Evolutionary conservation across 2,329 filamentous ascomycete species (phyloP), one percentile per base, ranked within the genome.

Genomic region (Elsinoe necatrix): DNA sequence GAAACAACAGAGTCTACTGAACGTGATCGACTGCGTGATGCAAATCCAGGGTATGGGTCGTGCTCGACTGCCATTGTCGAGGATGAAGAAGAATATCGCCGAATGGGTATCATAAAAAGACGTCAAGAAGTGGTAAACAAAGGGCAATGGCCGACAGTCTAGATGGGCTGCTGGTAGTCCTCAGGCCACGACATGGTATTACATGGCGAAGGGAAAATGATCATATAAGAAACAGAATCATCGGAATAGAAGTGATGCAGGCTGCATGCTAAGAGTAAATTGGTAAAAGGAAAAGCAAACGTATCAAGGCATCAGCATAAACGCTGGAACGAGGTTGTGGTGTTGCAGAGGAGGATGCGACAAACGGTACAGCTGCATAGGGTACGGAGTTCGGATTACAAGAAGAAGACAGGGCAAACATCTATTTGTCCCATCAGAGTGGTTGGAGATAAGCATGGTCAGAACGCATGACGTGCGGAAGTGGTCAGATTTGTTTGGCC

Each of bases 381-480:
- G 45, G 34, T 39, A 39, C 48, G 48, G 29, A 52, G 48, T 52
- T 52, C 48, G 48, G 48, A 52, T n/a, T 14, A n/a, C n/a, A n/a
- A n/a, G 12, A 3, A 27, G 20, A 23, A 21, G 41, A 45, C 4
- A 45, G 41, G 18, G 11, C 41, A 42, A 4, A 20, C 3, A 20
- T 2, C n/a, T 42, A 25, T 25, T n/a, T 45, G 4, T 8, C 9
- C 41, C 41, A 12, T 21, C 9, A 25, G 9, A 45, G 7, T 45
- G 41, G 21, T 45, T 45, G 20, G 21, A 45, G 41, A 45, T 45
- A 45, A 45, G 41, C 41, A 45, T 12, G 9, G 41, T 12, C 18
- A 21, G 18, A 43, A 23, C 21, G 18, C 11, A 43, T 43, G 41
- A 43, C 41, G 41, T 43, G 9, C 18, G 41, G 23, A 43, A 23